Base-by-base conservation (phyloP, 176 grass and related monocot species). In the Puya raimondii region DNA sequence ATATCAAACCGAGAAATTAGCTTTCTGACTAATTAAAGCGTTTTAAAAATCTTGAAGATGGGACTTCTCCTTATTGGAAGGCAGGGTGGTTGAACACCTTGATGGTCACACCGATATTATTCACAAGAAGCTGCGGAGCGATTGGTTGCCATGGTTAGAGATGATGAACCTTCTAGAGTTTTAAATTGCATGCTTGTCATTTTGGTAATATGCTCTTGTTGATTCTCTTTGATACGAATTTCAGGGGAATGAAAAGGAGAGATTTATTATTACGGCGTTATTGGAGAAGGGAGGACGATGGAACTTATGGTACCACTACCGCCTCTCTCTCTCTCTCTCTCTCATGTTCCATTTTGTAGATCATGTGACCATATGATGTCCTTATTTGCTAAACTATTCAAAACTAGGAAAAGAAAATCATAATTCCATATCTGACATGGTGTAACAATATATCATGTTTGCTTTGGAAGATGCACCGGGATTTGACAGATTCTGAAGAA, bases 221-320 rank as follows among this genome's bases (percentile, higher is more conserved):
- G 20, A 63, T 49, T 70, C n/a, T 79, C 56, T 70, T 69, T 69
- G 64, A 77, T 91, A 83, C 80, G 83, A 63, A 80, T 84, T 88
- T 84, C 82, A 99, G 94, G 94, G 89, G 94, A 84, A 93, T 99
- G 94, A 75, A 80, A 81, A 88, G 86, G 74, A 93, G 94, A 81
- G 94, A 99, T 83, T 80, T 99, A 70, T 84, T 93, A 77, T 84
- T 99, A 65, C 79, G 84, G 48, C 82, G 94, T 51, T 99, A 93
- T 65, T 99, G 94, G 94, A 90, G 94, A 74, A 85, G 90, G 82
- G 94, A 99, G 86, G 94, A 93, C 77, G 94, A 93, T 82, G 94
- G 94, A 84, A 86, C 87, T 81, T 99, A 99, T 21, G 94, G 94
- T 99, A 61, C 7, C 10, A 20, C 56, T 10, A 22, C 21, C 17